Base-by-base conservation (phyloP, 139 green algal species). In the Micractinium sp. region DNA sequence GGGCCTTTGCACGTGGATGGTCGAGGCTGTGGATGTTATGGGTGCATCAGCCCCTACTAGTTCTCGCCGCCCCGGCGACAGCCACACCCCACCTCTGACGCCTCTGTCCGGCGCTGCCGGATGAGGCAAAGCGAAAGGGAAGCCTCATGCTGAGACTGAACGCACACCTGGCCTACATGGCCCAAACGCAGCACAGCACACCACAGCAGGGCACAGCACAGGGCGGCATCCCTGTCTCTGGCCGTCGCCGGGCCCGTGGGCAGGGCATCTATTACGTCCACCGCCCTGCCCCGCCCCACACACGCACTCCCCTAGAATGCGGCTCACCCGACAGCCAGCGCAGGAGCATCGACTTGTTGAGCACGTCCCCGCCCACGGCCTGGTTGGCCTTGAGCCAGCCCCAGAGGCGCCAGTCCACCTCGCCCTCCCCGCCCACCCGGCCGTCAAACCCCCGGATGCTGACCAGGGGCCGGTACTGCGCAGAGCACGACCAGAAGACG, bases 271-370 rank as follows among this genome's bases (percentile, higher is more conserved):
- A 56, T 9, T 56, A 56, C 47, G 47, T 56, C n/a, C 14, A 71
- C 63, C 63, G 16, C 22, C 20, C 20, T 71, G 63, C 63, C 9
- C n/a, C 63, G 4, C 14, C 63, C 63, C 63, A 71, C 63, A 27
- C n/a, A n/a, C n/a, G n/a, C n/a, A n/a, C n/a, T 27, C 18, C 63
- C 63, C 63, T 27, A 25, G 20, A 71, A 2, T 2, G 22, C 5
- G 47, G 47, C 39, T 35, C 78, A 83, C 78, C 78, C 33, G 78
- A 38, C 78, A 83, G 78, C 78, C 78, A 83, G 39, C 78, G 78
- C 20, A 67, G 13, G 3, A 83, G 38, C 78, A 56, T 56, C 7
- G 63, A 83, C 15, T 33, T 41, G 35, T 14, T 39, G 78, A 29
- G 33, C 78, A 36, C 22, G 56, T 14, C 7, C 7, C 22, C 15